Conservation (phyloP, 2,329 filamentous ascomycete genomes). For the Zasmidium angulare region DNA sequence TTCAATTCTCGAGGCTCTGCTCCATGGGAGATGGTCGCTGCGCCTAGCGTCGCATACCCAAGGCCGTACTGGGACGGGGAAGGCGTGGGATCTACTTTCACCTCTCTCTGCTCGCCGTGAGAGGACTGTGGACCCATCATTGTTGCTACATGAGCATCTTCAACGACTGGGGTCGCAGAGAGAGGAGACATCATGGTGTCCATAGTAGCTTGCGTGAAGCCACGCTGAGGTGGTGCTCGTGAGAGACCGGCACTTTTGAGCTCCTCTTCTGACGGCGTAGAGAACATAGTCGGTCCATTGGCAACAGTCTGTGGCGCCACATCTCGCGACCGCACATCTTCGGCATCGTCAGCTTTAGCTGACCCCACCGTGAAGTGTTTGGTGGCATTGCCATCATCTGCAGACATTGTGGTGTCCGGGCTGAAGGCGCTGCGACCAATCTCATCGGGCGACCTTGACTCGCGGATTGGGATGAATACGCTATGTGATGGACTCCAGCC, state of each 20-base stretch:
- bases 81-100: constrained; percentile 22
- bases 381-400: not conserved
- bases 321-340: not conserved
- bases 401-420: not conserved
- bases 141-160: constrained; percentile 30
- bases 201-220: constrained; percentile 20
- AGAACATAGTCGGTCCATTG: constrained; percentile 20
- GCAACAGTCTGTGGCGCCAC: not conserved
- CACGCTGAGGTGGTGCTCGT: constrained; percentile 4
- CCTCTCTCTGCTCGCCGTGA: constrained; percentile 27
- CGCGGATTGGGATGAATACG: constrained; percentile 15
- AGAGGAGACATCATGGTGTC: constrained; percentile 29
- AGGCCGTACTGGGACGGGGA: constrained; percentile 14
- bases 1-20: constrained; percentile 2
- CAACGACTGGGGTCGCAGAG: constrained; percentile 31
- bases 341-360: not conserved
- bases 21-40: constrained; percentile 18
- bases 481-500: constrained; percentile 30
- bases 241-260: constrained; percentile 14
- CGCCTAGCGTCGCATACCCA: constrained; percentile 15
- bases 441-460: not conserved
- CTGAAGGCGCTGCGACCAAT: not conserved
- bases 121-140: constrained; percentile 27
- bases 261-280: constrained; percentile 29
- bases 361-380: not conserved